phyloP scores from a whole-genome alignment of 768 basidiomycete species.

The Pulveroboletus sp. region DNA sequence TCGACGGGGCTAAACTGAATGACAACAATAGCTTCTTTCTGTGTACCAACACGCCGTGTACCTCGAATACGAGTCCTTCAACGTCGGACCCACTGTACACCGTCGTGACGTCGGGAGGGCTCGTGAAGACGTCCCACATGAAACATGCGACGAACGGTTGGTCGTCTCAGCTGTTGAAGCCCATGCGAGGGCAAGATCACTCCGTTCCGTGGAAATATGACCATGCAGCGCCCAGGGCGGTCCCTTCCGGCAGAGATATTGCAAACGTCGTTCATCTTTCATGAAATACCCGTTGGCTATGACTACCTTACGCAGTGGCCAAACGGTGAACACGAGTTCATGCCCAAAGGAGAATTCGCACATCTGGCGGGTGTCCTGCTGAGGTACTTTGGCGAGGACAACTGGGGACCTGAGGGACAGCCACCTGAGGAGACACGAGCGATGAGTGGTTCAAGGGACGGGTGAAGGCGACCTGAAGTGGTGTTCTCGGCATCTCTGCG shows the following conservation, averaged over 20 bases:
- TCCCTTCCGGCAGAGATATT: conserved; percentile 32
- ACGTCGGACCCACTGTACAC: conserved; percentile 37
- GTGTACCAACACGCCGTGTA: conserved; percentile 59
- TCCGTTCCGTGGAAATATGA: conserved; percentile 58
- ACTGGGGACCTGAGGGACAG: conserved; percentile 38
- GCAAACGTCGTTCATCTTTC: conserved; percentile 54
- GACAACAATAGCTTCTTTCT: conserved; percentile 46
- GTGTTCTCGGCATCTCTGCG: conserved; percentile 57
- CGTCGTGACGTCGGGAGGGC: conserved; percentile 59
- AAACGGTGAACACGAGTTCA: conserved; percentile 43
- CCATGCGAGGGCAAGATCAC: conserved; percentile 59
- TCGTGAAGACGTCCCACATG: conserved; percentile 53
- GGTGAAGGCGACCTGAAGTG: conserved; percentile 57
- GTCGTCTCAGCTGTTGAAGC: conserved; percentile 63
- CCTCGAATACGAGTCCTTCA: conserved; percentile 37
- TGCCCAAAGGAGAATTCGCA: conserved; percentile 58
- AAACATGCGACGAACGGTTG: conserved; percentile 87
- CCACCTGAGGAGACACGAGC: conserved; percentile 5
- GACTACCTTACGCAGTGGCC: conserved; percentile 70
- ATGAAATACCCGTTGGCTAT: conserved; percentile 39
- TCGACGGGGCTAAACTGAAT: not conserved
- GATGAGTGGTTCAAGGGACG: conserved; percentile 38
- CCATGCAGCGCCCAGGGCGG: conserved; percentile 54
- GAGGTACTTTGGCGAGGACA: conserved; percentile 45
- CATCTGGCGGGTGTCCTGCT: conserved; percentile 45